Evolutionary conservation across 208 protist genomes (phyloP).

Genomic region (Wallacemonas collosoma): DNA sequence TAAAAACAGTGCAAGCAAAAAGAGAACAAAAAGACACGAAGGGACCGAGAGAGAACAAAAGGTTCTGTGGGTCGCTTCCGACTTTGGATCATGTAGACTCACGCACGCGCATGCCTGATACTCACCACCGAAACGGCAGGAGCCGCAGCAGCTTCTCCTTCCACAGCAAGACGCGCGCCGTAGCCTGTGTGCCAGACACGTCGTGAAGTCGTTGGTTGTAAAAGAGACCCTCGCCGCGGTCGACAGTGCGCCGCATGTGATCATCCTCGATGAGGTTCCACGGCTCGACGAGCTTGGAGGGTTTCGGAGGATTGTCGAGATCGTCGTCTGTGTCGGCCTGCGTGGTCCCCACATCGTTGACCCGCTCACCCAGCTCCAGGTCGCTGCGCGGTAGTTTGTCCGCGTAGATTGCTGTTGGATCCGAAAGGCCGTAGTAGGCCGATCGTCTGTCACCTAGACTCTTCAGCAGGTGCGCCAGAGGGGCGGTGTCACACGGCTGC

Average conservation of each 20-base stretch:
- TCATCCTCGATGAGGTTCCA: constrained; percentile 39
- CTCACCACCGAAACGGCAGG: neutral
- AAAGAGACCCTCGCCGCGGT: constrained; percentile 57
- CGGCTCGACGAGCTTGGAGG: constrained; percentile 57
- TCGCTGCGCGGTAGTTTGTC: neutral
- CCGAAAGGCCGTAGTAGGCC: constrained; percentile 18
- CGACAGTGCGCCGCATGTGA: constrained; percentile 21
- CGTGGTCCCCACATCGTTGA: neutral
- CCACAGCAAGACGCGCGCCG: neutral
- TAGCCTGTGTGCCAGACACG: constrained; percentile 44
- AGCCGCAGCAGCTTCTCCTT: neutral
- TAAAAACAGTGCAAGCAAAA: too few species aligned
- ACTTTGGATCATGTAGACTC: too few species aligned
- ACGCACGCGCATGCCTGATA: too few species aligned
- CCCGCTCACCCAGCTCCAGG: neutral
- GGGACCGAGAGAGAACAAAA: too few species aligned
- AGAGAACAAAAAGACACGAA: too few species aligned
- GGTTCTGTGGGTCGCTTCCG: too few species aligned
- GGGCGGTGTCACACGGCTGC: neutral
- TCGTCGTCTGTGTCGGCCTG: neutral
- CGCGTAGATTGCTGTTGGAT: too few species aligned
- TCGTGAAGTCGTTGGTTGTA: constrained; percentile 72
- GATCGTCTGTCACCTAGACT: constrained; percentile 21
- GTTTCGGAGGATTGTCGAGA: neutral
- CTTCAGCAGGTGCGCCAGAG: constrained; percentile 18